Conservation (phyloP, 2,329 filamentous ascomycete genomes). For the Teratosphaeria epicoccoides region DNA sequence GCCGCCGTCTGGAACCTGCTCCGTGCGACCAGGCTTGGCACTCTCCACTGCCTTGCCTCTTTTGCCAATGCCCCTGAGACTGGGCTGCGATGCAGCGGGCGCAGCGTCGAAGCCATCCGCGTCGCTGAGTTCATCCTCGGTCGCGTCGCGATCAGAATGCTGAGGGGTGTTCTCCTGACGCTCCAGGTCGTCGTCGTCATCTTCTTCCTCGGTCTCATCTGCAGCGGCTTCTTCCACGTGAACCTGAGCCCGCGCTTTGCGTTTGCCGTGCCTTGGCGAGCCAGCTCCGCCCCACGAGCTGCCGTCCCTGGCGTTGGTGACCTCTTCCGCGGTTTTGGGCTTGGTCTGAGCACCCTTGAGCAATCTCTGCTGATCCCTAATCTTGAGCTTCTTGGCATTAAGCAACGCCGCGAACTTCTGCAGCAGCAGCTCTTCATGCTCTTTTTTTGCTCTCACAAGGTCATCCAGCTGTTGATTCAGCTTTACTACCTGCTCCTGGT, state of each 20-base stretch:
- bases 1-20: conserved; percentile 8
- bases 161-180: conserved; percentile 14
- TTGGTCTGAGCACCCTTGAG: conserved; percentile 51
- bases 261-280: conserved; percentile 22
- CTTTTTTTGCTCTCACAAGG: conserved; percentile 53
- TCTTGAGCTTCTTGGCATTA: conserved; percentile 73
- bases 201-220: conserved; percentile 34
- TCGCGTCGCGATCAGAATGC: conserved; percentile 13
- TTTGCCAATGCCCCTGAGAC: neutral
- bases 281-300: conserved; percentile 11
- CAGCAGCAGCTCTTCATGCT: conserved; percentile 55
- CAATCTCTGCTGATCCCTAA: conserved; percentile 59
- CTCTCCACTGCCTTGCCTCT: neutral
- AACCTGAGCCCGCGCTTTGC: conserved; percentile 27
- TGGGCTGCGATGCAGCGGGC: neutral
- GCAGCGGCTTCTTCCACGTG: conserved; percentile 39
- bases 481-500: conserved; percentile 47
- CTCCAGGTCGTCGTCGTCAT: conserved; percentile 25
- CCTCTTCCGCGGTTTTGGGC: conserved; percentile 39
- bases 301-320: conserved; percentile 7
- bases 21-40: neutral
- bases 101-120: conserved; percentile 5
- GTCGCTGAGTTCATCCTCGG: conserved; percentile 18
- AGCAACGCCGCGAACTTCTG: conserved; percentile 60
- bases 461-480: conserved; percentile 56